Evolutionary conservation across 2,329 filamentous ascomycete genomes (phyloP), one percentile per base, ranked within the genome.

Genomic region (Dothideomycetes sp.): DNA sequence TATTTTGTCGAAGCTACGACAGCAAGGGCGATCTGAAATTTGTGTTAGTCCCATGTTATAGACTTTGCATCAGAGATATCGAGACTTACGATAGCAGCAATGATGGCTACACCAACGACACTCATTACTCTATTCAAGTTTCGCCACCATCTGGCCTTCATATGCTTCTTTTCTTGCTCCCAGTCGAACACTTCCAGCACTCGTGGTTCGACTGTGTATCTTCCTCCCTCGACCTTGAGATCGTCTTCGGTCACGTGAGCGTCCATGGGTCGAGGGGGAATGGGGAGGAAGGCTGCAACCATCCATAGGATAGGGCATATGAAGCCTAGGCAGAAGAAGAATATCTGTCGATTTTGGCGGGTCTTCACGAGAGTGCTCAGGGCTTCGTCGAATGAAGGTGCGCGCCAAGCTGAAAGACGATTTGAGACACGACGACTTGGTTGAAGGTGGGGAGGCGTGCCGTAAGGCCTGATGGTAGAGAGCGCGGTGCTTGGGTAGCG

Each of bases 101-200:
- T 52, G 12, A 60, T 47, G 10, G 47, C 45, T 19, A 61, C 37
- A 3, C 58, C 58, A 37, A 61, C 48, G 12, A 60, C 44, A 43
- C 54, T 55, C 58, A 61, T 61, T 17, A 60, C 47, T 17, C 58
- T 51, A 45, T 61, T 61, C 38, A 60, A 43, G 34, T 48, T 51
- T 37, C 57, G 46, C 58, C 58, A 61, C 58, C 58, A 61, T 31
- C 47, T 49, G 4, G 56, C 57, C 43, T 60, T 60, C 19, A 52
- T 31, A 36, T 48, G 60, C 12, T 37, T 37, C 36, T 48, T 47
- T 48, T 59, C 56, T 30, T 57, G 52, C 14, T 49, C 44, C 56
- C 54, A 59, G 19, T 45, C 37, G 8, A 34, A 30, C 38, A 31
- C 24, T 17, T 40, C 42, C 39, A 38, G 18, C n/a, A 7, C 22